Evolutionary conservation across 1,284 basidiomycete species (phyloP).

Genomic region (Cystobasidiaceae sp.): DNA sequence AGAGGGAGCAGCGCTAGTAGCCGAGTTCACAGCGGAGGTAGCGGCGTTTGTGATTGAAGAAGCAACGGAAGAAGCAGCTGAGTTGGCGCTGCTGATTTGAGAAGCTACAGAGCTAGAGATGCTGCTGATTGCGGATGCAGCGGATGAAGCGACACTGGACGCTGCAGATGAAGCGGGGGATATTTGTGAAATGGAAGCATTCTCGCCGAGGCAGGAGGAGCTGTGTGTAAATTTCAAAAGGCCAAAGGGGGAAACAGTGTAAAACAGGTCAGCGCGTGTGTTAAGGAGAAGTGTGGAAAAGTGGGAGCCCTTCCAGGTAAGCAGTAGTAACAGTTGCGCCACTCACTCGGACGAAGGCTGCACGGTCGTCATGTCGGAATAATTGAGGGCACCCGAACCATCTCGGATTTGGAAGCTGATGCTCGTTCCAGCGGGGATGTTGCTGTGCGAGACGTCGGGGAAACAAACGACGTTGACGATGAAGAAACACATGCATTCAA

Average conservation of each 20-base stretch:
- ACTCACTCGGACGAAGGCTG: conserved; percentile 14
- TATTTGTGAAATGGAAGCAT: background rate
- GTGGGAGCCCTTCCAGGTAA: too few species aligned
- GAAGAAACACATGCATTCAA: too few species aligned
- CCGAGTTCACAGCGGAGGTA: background rate
- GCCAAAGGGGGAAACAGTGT: too few species aligned
- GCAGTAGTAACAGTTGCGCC: background rate
- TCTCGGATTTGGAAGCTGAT: conserved; percentile 31
- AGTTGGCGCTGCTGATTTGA: background rate
- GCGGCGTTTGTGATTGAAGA: background rate
- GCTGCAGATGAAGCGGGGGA: background rate
- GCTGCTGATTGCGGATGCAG: background rate
- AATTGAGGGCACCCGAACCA: conserved; percentile 25
- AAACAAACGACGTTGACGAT: too few species aligned
- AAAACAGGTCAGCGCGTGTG: too few species aligned
- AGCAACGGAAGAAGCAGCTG: background rate
- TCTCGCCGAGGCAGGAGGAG: conserved; percentile 10
- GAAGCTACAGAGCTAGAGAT: background rate
- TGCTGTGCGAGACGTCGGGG: too few species aligned
- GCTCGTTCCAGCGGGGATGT: conserved; percentile 29
- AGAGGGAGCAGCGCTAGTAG: background rate
- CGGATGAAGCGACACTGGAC: background rate
- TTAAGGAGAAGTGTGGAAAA: too few species aligned
- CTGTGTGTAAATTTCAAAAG: too few species aligned
- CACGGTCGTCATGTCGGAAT: conserved; percentile 17